Evolutionary conservation across 768 basidiomycete genomes (phyloP), one percentile per base, ranked within the genome.

Genomic region (Boletellus sp.): DNA sequence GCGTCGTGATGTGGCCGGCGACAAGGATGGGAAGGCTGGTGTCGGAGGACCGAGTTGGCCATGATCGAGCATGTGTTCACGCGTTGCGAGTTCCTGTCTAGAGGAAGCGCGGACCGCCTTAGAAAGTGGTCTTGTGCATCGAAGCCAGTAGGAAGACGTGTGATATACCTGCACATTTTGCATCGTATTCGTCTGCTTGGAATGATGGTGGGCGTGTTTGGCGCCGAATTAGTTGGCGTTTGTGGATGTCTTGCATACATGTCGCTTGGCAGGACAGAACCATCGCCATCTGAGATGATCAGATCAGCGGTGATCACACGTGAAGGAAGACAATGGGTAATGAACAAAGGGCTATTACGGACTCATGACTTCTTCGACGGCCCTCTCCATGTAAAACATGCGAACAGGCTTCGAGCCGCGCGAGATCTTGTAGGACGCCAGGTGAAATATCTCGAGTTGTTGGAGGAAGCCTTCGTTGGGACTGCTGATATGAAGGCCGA

Each of bases 31-130:
- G 5, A 67, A 51, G 6, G 77, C 74, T 4, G 84, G 85, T 0
- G 85, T 87, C 2, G 81, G 74, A 10, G 85, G 80, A 3, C 84
- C 85, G 4, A 88, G 70, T 59, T 90, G 87, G 5, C 85, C 87
- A 59, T 94, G 92, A 65, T 93, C 88, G 41, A 93, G 79, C 89
- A 97, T 92, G 64, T 96, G 90, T 62, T 94, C 91, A n/a, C 88
- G 77, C 0, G 89, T 80, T 1, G 94, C 94, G 13, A 97, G 76
- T 59, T 92, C 90, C 51, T 85, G 84, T 60, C 91, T 53, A 24
- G 24, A 47, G 40, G 32, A 22, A 44, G 40, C 12, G 40, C 11
- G 40, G 32, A 28, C 19, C 20, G 37, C 24, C 40, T 51, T 20
- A 40, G 40, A 32, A 34, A 11, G 42, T 20, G 37, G 7, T 11